A percentile compares a stretch with the other conserved stretches of the same genome.
Evolutionary conservation across 257 asterid species (phyloP).

Genomic region (Capsicum pubescens): DNA sequence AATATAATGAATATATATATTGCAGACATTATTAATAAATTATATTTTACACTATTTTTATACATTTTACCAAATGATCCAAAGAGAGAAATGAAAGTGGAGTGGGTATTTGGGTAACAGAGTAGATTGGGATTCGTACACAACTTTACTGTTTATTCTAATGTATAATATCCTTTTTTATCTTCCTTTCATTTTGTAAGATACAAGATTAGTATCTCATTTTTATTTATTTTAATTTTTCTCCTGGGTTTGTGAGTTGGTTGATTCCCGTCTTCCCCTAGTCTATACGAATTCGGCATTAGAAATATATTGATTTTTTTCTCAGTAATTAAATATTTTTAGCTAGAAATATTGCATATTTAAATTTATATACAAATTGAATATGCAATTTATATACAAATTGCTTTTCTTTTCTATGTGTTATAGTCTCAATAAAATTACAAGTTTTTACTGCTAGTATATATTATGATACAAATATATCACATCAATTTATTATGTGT

Average conservation of each 20-base stretch:
- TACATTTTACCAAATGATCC: no score
- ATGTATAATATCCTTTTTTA: no score
- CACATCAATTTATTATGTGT: neutral
- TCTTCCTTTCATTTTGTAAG: neutral
- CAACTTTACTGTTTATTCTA: no score
- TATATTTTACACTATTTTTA: no score
- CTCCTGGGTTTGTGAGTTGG: neutral
- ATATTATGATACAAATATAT: no score
- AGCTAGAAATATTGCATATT: fast-evolving
- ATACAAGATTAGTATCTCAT: neutral
- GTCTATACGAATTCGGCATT: neutral
- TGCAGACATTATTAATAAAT: no score
- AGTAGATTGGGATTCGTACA: slow-evolving; percentile 4
- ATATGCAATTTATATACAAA: fast-evolving
- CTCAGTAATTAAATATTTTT: neutral
- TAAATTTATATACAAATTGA: fast-evolving
- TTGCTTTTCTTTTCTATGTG: fast-evolving
- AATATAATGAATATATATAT: no score
- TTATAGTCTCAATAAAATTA: neutral
- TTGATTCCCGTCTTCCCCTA: neutral
- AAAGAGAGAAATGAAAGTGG: neutral
- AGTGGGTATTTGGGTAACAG: slow-evolving; percentile 1
- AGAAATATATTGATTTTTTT: neutral
- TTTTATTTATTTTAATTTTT: neutral
- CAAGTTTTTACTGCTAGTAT: no score